These are phyloP conservation scores for Pythium coloratum DNA, from an alignment of 352 stramenopile species.

Conservation along the genomic window DNA sequence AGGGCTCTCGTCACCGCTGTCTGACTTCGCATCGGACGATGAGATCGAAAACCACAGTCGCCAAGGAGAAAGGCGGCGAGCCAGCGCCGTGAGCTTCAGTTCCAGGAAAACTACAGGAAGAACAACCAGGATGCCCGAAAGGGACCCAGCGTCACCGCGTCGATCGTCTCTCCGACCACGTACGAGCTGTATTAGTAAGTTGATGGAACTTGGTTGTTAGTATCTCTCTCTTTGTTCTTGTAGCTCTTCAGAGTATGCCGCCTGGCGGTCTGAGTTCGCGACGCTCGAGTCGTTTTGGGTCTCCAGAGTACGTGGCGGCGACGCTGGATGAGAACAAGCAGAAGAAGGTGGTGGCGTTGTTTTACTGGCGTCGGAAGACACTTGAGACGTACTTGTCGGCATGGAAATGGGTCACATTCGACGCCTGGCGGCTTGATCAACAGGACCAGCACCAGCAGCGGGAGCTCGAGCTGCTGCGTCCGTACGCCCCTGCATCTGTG, in stretches of 20 bases:
- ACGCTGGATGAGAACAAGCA: conserved; percentile 26
- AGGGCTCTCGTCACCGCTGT: not conserved
- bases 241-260: conserved; percentile 13
- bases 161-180: conserved; percentile 4
- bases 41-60: conserved; percentile 17
- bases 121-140: not conserved
- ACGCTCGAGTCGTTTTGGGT: not conserved
- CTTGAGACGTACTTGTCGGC: conserved; percentile 22
- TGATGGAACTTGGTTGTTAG: not conserved
- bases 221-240: not conserved
- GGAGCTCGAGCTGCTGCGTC: conserved; percentile 8
- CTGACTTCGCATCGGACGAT: conserved; percentile 9
- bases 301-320: not conserved
- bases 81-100: not conserved
- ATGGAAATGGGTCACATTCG: conserved; percentile 19
- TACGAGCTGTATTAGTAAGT: not conserved
- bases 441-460: not conserved
- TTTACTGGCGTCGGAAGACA: conserved; percentile 24
- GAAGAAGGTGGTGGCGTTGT: conserved; percentile 26
- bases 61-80: not conserved
- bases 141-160: not conserved
- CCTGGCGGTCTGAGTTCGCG: not conserved
- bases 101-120: not conserved
- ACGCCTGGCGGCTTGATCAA: not conserved
- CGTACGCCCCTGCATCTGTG: not conserved